Percentiles rank a stretch among this genome's conserved stretches.
Evolutionary conservation across 108 stramenopile genomes (phyloP).

Genomic region (Skeletonema potamos): DNA sequence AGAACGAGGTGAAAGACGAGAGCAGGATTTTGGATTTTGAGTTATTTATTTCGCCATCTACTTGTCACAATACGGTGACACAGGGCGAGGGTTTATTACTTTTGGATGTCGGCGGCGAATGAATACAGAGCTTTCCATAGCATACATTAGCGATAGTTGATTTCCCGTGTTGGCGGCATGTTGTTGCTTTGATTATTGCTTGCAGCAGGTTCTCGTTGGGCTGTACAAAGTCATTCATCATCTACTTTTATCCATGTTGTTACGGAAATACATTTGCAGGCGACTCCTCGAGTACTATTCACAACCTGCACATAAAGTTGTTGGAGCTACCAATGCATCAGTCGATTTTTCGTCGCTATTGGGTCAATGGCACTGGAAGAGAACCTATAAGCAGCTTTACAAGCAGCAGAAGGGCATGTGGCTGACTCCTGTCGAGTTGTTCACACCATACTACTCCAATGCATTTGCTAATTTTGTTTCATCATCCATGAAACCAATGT

Average conservation of each 20-base stretch:
- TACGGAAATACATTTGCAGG: slow-evolving; percentile 23
- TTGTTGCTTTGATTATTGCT: too few species aligned
- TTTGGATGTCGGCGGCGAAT: too few species aligned
- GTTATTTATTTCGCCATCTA: too few species aligned
- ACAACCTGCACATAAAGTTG: slow-evolving; percentile 44
- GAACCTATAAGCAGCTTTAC: slow-evolving; percentile 53
- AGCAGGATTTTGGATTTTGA: too few species aligned
- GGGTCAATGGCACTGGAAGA: slow-evolving; percentile 82
- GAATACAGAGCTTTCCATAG: too few species aligned
- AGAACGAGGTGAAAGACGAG: too few species aligned
- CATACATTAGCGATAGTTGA: too few species aligned
- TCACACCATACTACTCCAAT: slow-evolving; percentile 73
- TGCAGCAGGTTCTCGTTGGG: too few species aligned
- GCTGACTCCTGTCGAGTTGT: slow-evolving; percentile 86
- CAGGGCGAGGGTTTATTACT: too few species aligned
- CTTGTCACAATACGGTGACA: too few species aligned
- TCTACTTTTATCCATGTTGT: neutral
- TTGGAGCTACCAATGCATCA: slow-evolving; percentile 23
- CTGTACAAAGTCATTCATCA: too few species aligned
- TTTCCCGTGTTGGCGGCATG: too few species aligned
- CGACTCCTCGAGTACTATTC: slow-evolving; percentile 44
- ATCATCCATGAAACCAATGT: slow-evolving; percentile 20
- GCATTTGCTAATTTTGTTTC: slow-evolving; percentile 69
- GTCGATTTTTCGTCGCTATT: slow-evolving; percentile 53
- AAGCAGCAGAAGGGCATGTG: slow-evolving; percentile 75